phyloP scores from a whole-genome alignment of 1,139 yeast genomes.

The Saccharomyces hybrid region DNA sequence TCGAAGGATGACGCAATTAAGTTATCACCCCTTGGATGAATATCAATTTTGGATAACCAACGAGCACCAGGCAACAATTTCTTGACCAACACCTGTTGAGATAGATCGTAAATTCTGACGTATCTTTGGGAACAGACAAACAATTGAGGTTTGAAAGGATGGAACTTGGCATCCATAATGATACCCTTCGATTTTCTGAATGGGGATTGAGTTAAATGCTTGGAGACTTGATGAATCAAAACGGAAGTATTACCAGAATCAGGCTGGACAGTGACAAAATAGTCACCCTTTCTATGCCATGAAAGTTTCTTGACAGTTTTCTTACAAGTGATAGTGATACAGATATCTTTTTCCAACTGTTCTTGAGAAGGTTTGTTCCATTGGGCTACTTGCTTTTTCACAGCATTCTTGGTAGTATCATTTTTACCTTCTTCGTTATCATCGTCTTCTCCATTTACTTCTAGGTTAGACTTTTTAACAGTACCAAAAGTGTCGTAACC shows the following conservation, averaged over 20 bases:
- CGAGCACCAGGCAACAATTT: constrained; percentile 92
- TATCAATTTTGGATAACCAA: constrained; percentile 85
- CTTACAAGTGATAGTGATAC: constrained; percentile 63
- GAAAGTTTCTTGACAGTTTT: constrained; percentile 74
- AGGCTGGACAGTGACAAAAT: constrained; percentile 89
- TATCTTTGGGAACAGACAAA: constrained; percentile 93
- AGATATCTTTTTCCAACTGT: constrained; percentile 61
- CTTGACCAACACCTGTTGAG: constrained; percentile 76
- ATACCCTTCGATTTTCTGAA: constrained; percentile 90
- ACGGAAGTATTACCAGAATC: constrained; percentile 85
- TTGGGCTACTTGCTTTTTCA: constrained; percentile 55
- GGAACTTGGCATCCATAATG: constrained; percentile 93
- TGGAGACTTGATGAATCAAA: constrained; percentile 86
- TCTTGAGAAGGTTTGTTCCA: constrained; percentile 76
- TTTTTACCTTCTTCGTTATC: constrained; percentile 34
- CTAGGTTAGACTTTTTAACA: constrained; percentile 43
- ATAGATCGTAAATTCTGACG: constrained; percentile 80
- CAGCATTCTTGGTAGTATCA: constrained; percentile 24
- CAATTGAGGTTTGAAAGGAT: constrained; percentile 90
- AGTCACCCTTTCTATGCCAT: constrained; percentile 98
- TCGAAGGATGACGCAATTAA: constrained; percentile 89
- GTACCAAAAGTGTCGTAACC: constrained; percentile 77
- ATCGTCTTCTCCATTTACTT: constrained; percentile 38
- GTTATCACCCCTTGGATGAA: constrained; percentile 96
- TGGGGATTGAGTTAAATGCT: constrained; percentile 96